Conservation (phyloP, 371 early-diverging fungal genomes). For the Catenaria anguillulae region DNA sequence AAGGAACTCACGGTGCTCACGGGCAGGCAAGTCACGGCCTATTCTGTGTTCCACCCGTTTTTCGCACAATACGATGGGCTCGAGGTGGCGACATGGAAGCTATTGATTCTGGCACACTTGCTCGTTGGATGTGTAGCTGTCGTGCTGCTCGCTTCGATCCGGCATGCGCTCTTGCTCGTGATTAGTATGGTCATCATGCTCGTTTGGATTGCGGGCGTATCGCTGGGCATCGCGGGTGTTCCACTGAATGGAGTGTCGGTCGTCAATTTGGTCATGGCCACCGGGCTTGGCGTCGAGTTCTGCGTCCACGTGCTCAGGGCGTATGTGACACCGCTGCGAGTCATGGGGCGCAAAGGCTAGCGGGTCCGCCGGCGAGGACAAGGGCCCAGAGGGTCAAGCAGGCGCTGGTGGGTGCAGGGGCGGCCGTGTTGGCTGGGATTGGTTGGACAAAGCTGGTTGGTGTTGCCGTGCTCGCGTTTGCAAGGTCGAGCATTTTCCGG, state of each 20-base stretch:
- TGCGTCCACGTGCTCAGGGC: conserved; percentile 54
- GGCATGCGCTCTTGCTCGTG: conserved; percentile 41
- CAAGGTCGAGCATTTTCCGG: conserved; percentile 56
- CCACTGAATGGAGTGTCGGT: conserved; percentile 53
- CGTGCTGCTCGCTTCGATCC: conserved; percentile 35
- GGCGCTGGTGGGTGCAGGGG: conserved; percentile 6
- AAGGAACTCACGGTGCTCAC: conserved; percentile 29
- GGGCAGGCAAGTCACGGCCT: conserved; percentile 43
- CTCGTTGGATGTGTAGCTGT: conserved; percentile 45
- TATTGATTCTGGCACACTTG: conserved; percentile 36
- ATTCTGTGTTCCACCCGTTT: conserved; percentile 58
- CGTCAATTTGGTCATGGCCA: conserved; percentile 59
- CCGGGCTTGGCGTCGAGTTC: conserved; percentile 64
- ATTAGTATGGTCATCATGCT: conserved; percentile 40
- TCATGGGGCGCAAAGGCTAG: conserved; percentile 27
- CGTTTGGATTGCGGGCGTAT: not conserved
- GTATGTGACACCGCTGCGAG: too few relatives aligned
- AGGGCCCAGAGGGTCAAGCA: not conserved
- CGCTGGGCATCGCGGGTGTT: conserved; percentile 27
- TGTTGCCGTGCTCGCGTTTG: conserved; percentile 52
- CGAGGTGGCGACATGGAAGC: conserved; percentile 33
- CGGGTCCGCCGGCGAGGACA: too few relatives aligned
- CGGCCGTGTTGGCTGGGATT: conserved; percentile 49
- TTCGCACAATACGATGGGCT: conserved; percentile 60
- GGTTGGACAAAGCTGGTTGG: conserved; percentile 60